Percentiles rank a stretch among this genome's conserved stretches.
phyloP scores from a whole-genome alignment of 768 basidiomycete genomes.

The Pleurotus djamor region DNA sequence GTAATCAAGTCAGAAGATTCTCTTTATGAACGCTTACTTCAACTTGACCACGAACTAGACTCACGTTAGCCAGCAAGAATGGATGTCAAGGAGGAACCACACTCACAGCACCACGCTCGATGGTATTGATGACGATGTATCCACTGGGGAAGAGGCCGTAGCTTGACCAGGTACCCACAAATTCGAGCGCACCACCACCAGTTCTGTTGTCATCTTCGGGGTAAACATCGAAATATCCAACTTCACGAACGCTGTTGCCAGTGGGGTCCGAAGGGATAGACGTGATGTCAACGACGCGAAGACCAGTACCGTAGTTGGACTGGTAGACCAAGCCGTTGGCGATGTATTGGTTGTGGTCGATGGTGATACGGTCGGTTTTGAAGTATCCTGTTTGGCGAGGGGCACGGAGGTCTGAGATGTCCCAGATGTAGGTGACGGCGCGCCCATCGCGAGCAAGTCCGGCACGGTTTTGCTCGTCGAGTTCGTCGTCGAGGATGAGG shows the following conservation, averaged over 20 bases:
- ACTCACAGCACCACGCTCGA: conserved; percentile 11
- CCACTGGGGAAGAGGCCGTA: conserved; percentile 13
- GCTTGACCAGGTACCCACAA: conserved; percentile 12
- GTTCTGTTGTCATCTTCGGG: conserved; percentile 2
- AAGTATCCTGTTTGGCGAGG: conserved; percentile 24
- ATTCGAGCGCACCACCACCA: conserved; percentile 8
- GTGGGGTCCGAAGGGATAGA: conserved; percentile 24
- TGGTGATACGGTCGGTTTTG: conserved; percentile 19
- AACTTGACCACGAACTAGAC: background rate
- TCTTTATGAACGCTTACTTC: background rate
- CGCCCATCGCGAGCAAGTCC: conserved; percentile 18
- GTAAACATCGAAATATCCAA: conserved; percentile 1
- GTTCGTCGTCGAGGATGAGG: conserved; percentile 25
- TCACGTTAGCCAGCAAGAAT: background rate
- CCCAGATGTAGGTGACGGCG: conserved; percentile 27
- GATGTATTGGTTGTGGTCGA: conserved; percentile 26
- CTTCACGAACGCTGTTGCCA: conserved; percentile 14
- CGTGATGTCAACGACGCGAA: conserved; percentile 23
- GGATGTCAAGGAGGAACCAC: background rate
- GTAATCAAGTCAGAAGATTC: too few relatives aligned
- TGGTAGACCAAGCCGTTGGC: conserved; percentile 23
- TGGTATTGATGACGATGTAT: conserved; percentile 13
- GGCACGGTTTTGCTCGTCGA: conserved; percentile 17
- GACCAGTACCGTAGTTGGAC: conserved; percentile 25
- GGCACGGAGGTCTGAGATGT: conserved; percentile 21